Evolutionary conservation across 352 stramenopile species (phyloP), one percentile per base, ranked within the genome.

Genomic region (Pythium phragmiticola): DNA sequence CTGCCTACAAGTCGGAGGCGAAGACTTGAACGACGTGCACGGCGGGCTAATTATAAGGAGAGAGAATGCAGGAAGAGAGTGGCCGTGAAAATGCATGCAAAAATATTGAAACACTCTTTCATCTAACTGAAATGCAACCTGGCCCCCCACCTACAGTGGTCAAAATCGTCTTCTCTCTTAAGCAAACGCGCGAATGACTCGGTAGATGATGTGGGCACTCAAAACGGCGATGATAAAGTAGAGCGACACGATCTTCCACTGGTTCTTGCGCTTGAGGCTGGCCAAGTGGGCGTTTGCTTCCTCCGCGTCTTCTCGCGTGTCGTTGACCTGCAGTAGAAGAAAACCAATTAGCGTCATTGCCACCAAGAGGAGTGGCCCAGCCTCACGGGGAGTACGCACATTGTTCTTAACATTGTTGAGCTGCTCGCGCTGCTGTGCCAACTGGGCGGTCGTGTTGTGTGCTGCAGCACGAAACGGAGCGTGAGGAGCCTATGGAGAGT

Each of bases 231-330:
- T 89, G 63, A 95, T 77, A 65, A 90, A 71, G 72, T 92, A 95
- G 19, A 95, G 69, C 46, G 84, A 68, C 42, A 88, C 14, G 68
- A 95, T 90, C 70, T 92, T 80, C 53, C 74, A 80, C 23, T 80
- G 72, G 68, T 82, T 82, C 76, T 95, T 95, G 64, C 82, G 88
- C 72, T 88, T 88, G 58, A 93, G 82, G 52, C 86, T 95, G 55
- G 76, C 80, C 33, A 95, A 61, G 70, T 95, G 80, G 49, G 77
- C 43, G 13, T 69, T 73, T 4, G 86, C 86, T 51, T 95, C 84
- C 54, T 77, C 67, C 43, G 86, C 84, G 52, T 95, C 84, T 57
- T 85, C 82, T 37, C 79, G 86, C 12, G 83, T 85, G 19, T 83
- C 73, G 49, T 93, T 76, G 9, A 94, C 77, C 80, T 87, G 19